A percentile compares a stretch with the other conserved stretches of the same genome.
These are phyloP conservation scores for Saccharomyces hybrid DNA, from an alignment of 1,139 yeast species.

Conservation along the genomic window DNA sequence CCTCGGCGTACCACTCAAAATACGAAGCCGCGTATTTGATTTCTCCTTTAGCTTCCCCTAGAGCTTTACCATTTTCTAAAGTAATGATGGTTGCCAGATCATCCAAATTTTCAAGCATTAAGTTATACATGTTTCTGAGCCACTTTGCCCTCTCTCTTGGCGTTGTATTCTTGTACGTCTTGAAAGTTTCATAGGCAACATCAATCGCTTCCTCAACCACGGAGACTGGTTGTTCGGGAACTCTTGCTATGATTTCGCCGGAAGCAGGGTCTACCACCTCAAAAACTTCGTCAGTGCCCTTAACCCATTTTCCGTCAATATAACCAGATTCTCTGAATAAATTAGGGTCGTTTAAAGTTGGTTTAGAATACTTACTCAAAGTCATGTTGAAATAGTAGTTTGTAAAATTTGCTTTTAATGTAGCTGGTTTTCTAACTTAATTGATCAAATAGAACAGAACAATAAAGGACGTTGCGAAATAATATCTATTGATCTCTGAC, in stretches of 20 bases:
- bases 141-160: constrained; percentile 61
- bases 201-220: constrained; percentile 55
- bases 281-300: constrained; percentile 48
- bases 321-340: constrained; percentile 52
- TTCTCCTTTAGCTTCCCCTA: constrained; percentile 71
- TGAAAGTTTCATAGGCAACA: constrained; percentile 54
- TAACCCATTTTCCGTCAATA: constrained; percentile 68
- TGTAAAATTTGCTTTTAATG: not conserved
- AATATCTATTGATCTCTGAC: not conserved
- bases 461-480: not conserved
- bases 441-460: not conserved
- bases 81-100: constrained; percentile 71
- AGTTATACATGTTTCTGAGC: constrained; percentile 54
- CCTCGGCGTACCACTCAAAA: constrained; percentile 83
- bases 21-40: constrained; percentile 69
- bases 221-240: constrained; percentile 47
- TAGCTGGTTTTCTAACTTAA: not conserved
- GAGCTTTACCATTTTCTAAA: constrained; percentile 80
- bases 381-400: not conserved
- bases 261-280: constrained; percentile 74
- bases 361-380: constrained; percentile 5
- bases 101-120: constrained; percentile 58
- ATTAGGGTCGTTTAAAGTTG: constrained; percentile 43
- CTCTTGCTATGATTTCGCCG: constrained; percentile 45
- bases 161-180: constrained; percentile 48